Conservation (phyloP, 495 filamentous ascomycete genomes). For the Jackrogersella minutella region DNA sequence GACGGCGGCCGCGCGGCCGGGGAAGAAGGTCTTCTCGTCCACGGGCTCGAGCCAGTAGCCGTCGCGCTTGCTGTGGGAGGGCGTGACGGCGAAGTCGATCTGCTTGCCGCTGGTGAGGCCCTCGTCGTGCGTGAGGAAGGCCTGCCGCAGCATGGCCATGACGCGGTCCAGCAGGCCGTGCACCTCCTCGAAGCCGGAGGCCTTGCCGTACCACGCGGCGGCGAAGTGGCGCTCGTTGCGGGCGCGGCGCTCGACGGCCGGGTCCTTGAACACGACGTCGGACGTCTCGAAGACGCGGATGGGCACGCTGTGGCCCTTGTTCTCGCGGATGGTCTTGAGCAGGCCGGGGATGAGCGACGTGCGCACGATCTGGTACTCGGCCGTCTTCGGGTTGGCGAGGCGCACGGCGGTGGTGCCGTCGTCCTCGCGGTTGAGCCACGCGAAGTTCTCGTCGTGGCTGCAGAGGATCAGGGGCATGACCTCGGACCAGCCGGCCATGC, state of each 20-base stretch:
- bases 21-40: conserved; percentile 87
- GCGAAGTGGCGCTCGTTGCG: conserved; percentile 95
- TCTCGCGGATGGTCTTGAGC: conserved; percentile 94
- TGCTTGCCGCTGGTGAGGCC: conserved; percentile 61
- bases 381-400: conserved; percentile 94
- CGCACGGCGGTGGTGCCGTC: conserved; percentile 85
- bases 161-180: conserved; percentile 93
- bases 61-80: conserved; percentile 59
- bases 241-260: conserved; percentile 76
- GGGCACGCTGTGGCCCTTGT: conserved; percentile 86
- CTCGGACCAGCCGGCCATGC: conserved; percentile 95
- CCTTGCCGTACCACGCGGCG: conserved; percentile 94
- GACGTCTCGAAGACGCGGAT: conserved; percentile 94
- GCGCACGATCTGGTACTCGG: conserved; percentile 95
- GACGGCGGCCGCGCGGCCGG: conserved; percentile 85
- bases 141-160: conserved; percentile 88
- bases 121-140: conserved; percentile 79
- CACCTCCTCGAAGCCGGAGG: conserved; percentile 94
- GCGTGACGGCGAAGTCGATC: conserved; percentile 56
- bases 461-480: conserved; percentile 97
- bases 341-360: conserved; percentile 89
- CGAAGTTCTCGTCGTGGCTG: conserved; percentile 98
- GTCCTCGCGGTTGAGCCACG: conserved; percentile 90
- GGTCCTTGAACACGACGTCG: conserved; percentile 90
- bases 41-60: conserved; percentile 94